phyloP scores from a whole-genome alignment of 192 early-diverging fungal species.

The Coemansia furcata region DNA sequence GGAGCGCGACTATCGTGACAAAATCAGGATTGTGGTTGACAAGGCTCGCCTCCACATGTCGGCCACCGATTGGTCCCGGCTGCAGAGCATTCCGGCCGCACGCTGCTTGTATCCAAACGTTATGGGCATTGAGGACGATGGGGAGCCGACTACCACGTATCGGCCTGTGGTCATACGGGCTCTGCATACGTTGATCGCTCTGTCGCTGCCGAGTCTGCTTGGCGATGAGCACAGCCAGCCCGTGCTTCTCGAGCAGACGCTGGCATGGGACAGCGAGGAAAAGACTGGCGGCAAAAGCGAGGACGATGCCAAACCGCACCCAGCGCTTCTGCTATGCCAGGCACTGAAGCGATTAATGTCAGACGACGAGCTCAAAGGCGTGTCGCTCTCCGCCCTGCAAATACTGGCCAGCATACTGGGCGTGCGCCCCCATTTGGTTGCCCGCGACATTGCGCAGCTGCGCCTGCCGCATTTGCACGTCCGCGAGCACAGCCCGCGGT shows the following conservation, averaged over 20 bases:
- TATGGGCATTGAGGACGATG: background rate
- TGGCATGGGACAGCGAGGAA: conserved; percentile 12
- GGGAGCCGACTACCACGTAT: conserved; percentile 6
- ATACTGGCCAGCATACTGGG: conserved; percentile 24
- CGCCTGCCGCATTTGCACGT: conserved; percentile 26
- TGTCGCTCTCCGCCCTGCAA: conserved; percentile 18
- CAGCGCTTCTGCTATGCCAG: background rate
- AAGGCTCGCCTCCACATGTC: conserved; percentile 13
- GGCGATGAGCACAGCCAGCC: background rate
- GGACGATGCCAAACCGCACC: background rate
- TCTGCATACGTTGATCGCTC: conserved; percentile 10
- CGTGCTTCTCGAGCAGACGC: conserved; percentile 4
- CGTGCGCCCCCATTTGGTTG: conserved; percentile 13
- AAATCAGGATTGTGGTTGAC: conserved; percentile 25
- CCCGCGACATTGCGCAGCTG: conserved; percentile 7
- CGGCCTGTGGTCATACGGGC: conserved; percentile 1
- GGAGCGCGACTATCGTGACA: conserved; percentile 10
- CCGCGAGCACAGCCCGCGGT: conserved; percentile 33
- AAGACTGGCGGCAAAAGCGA: background rate
- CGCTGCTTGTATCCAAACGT: background rate
- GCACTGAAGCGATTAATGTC: background rate
- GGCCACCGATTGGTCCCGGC: conserved; percentile 42
- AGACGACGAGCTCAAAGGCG: background rate
- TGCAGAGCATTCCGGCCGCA: conserved; percentile 28
- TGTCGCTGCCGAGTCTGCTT: conserved; percentile 10